phyloP scores from a whole-genome alignment of 495 filamentous ascomycete genomes.

The Daldinia childiae region DNA sequence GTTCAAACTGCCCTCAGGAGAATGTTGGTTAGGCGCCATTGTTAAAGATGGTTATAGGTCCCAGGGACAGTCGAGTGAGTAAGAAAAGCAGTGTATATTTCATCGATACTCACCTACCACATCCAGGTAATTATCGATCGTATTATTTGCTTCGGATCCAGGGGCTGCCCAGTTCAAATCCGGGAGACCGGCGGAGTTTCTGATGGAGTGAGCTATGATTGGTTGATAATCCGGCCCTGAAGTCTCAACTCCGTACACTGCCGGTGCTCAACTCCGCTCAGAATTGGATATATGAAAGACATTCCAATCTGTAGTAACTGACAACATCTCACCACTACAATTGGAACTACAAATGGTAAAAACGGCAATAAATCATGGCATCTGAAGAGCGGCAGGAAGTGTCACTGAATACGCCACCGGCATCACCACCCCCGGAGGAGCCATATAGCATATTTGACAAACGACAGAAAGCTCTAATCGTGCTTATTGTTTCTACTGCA shows the following conservation, averaged over 20 bases:
- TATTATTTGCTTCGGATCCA: constrained; percentile 3
- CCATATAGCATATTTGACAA: constrained; percentile 61
- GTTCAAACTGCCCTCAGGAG: constrained; percentile 2
- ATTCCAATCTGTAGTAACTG: background rate
- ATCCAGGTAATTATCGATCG: background rate
- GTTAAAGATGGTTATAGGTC: background rate
- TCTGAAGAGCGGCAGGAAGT: constrained; percentile 1
- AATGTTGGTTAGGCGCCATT: background rate
- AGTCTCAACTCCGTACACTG: constrained; percentile 16
- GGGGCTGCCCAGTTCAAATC: constrained; percentile 18
- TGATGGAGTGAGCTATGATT: background rate
- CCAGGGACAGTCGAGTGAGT: no score
- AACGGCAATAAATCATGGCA: constrained; percentile 9
- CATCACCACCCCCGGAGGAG: constrained; percentile 23
- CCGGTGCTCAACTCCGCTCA: constrained; percentile 28
- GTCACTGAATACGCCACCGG: background rate
- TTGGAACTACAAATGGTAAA: background rate
- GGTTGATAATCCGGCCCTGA: constrained; percentile 2
- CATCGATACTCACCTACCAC: background rate
- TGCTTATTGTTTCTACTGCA: constrained; percentile 57
- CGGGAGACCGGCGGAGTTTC: background rate
- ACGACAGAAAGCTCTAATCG: constrained; percentile 58
- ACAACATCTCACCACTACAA: background rate
- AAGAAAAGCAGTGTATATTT: background rate
- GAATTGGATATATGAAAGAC: constrained; percentile 20